A percentile compares a stretch with the other conserved stretches of the same genome.
Conservation (phyloP, 257 asterid genomes). For the Agastache rugosa region DNA sequence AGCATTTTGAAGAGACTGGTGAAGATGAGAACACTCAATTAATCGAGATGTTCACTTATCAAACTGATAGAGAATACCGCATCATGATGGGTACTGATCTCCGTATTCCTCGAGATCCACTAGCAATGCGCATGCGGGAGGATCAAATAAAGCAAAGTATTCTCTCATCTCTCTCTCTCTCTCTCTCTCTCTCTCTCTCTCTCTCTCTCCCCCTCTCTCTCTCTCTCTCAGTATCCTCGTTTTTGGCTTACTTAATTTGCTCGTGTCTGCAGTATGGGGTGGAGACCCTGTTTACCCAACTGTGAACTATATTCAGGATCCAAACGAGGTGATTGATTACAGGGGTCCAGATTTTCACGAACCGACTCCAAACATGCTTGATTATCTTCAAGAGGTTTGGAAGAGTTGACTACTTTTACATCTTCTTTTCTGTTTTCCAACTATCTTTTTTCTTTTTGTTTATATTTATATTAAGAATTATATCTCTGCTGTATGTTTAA, state of each 20-base stretch:
- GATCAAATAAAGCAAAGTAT: slow-evolving; percentile 94
- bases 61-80: slow-evolving; percentile 90
- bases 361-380: slow-evolving; percentile 94
- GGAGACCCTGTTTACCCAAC: slow-evolving; percentile 99
- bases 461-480: neutral
- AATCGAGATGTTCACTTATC: slow-evolving; percentile 78
- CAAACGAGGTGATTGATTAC: slow-evolving; percentile 87
- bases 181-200: slow-evolving; percentile 13
- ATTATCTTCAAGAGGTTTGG: slow-evolving; percentile 89
- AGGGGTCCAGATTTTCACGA: slow-evolving; percentile 98
- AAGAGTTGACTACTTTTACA: slow-evolving; percentile 22
- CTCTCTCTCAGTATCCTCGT: neutral
- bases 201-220: neutral
- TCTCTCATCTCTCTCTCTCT: neutral
- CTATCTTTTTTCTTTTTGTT: neutral
- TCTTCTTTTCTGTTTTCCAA: neutral
- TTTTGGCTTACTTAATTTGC: slow-evolving; percentile 16
- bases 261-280: slow-evolving; percentile 84
- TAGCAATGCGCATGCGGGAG: slow-evolving; percentile 92
- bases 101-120: slow-evolving; percentile 87
- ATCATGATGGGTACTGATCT: slow-evolving; percentile 95
- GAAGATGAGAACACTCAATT: slow-evolving; percentile 92
- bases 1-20: slow-evolving; percentile 95
- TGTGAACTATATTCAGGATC: slow-evolving; percentile 94
- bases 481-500: neutral